A percentile compares a stretch with the other conserved stretches of the same genome.
Evolutionary conservation across 2,329 filamentous ascomycete genomes (phyloP).

Genomic region (Colletotrichum shisoi): DNA sequence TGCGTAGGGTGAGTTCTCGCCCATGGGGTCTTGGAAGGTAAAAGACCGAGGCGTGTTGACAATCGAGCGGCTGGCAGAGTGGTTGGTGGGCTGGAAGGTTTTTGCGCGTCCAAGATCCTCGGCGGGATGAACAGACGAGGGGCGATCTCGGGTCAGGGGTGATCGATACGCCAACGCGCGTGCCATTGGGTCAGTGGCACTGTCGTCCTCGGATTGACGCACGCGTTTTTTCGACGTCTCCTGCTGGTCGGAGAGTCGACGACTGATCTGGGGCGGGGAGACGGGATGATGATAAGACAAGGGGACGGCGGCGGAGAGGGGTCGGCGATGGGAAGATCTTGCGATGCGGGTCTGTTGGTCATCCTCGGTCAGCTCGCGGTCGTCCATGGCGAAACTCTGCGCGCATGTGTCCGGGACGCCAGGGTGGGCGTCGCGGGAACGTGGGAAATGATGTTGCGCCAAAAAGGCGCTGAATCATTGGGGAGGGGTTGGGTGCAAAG

Average conservation of each 20-base stretch:
- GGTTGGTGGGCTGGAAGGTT: conserved; percentile 44
- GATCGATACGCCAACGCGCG: conserved; percentile 57
- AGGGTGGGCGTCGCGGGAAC: conserved; percentile 18
- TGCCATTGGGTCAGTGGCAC: conserved; percentile 50
- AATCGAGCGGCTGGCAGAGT: conserved; percentile 48
- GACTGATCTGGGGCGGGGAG: conserved; percentile 61
- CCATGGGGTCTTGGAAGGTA: conserved; percentile 55
- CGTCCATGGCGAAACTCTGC: conserved; percentile 25
- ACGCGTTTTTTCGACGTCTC: conserved; percentile 53
- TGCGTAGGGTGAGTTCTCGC: conserved; percentile 41
- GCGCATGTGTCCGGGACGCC: conserved; percentile 15
- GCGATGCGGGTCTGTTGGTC: conserved; percentile 57
- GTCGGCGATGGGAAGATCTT: conserved; percentile 59
- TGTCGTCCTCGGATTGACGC: conserved; percentile 54
- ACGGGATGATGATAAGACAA: conserved; percentile 54
- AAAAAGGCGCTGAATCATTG: conserved; percentile 18
- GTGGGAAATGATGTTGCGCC: conserved; percentile 35
- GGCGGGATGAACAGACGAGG: conserved; percentile 50
- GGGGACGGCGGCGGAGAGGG: conserved; percentile 61
- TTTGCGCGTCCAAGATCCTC: conserved; percentile 50
- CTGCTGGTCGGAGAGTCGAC: conserved; percentile 66
- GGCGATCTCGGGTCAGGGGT: conserved; percentile 53
- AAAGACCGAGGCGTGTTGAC: conserved; percentile 60
- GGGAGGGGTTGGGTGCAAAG: conserved; percentile 22
- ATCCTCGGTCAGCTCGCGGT: conserved; percentile 42